Evolutionary conservation across 352 stramenopile species (phyloP).

Genomic region (Pythium periplocum): DNA sequence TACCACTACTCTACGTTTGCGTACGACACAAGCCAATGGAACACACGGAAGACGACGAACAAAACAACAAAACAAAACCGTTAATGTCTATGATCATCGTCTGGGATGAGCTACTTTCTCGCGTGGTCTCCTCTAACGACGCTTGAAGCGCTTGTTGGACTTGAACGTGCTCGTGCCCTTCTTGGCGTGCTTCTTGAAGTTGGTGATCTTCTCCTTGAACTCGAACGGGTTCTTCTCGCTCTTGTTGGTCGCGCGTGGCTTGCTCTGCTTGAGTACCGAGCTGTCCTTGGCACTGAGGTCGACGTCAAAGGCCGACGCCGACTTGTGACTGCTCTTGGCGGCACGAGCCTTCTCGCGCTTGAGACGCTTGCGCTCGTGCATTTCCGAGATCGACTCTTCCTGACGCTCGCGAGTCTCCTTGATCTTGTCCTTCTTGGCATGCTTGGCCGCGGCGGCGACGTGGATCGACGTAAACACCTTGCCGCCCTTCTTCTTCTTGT

Average conservation of each 20-base stretch:
- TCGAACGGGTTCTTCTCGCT: constrained; percentile 62
- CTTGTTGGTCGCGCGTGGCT: constrained; percentile 14
- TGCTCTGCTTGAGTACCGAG: constrained; percentile 31
- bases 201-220: constrained; percentile 91
- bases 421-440: constrained; percentile 72
- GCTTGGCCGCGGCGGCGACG: constrained; percentile 71
- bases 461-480: constrained; percentile 82
- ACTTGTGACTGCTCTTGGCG: constrained; percentile 45
- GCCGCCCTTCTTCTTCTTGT: constrained; percentile 34
- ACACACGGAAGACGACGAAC: no score
- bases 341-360: constrained; percentile 72
- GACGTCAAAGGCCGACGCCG: constrained; percentile 45
- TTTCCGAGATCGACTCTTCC: constrained; percentile 76
- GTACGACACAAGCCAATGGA: no score
- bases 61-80: no score
- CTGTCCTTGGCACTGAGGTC: constrained; percentile 50
- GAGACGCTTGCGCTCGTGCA: constrained; percentile 70
- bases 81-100: no score
- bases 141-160: constrained; percentile 87
- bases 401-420: constrained; percentile 45
- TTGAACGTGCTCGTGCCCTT: constrained; percentile 86
- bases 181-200: constrained; percentile 88
- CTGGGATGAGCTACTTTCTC: background rate
- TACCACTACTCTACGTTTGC: no score
- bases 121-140: constrained; percentile 36